These are phyloP conservation scores for Calonectria hawksworthii DNA, from an alignment of 2,329 filamentous ascomycete genomes.

Conservation along the genomic window DNA sequence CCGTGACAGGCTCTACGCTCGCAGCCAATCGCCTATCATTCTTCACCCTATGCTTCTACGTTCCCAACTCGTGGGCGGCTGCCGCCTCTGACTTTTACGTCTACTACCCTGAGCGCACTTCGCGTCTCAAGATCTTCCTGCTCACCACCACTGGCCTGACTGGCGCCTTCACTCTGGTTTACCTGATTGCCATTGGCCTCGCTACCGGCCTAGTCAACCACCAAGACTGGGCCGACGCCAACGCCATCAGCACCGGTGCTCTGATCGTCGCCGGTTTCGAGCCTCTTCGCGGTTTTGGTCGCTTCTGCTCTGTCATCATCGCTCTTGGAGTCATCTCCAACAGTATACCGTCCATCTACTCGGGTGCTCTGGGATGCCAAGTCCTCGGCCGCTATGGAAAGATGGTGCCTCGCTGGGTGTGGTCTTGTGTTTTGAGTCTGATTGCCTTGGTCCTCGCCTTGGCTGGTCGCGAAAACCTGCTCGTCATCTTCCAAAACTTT, in stretches of 20 bases:
- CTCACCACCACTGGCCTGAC: slow-evolving; percentile 79
- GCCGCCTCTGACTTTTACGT: slow-evolving; percentile 86
- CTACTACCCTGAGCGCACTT: slow-evolving; percentile 77
- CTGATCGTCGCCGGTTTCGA: slow-evolving; percentile 69
- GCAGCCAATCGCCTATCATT: slow-evolving; percentile 73
- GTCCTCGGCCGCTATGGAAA: slow-evolving; percentile 68
- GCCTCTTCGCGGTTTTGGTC: slow-evolving; percentile 68
- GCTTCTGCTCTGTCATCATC: slow-evolving; percentile 69
- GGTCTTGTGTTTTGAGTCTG: slow-evolving; percentile 66
- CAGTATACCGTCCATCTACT: slow-evolving; percentile 69
- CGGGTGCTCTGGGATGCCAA: slow-evolving; percentile 71
- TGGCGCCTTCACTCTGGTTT: slow-evolving; percentile 72
- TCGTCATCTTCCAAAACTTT: slow-evolving; percentile 67
- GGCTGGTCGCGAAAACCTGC: slow-evolving; percentile 66
- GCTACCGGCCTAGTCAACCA: slow-evolving; percentile 64
- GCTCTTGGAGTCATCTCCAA: slow-evolving; percentile 69
- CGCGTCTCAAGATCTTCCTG: slow-evolving; percentile 74
- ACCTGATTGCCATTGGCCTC: slow-evolving; percentile 72
- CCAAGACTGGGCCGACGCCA: slow-evolving; percentile 64
- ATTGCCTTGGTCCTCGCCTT: slow-evolving; percentile 70
- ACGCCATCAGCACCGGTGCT: slow-evolving; percentile 66
- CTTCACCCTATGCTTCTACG: slow-evolving; percentile 76
- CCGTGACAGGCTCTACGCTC: slow-evolving; percentile 71
- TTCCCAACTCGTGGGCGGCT: slow-evolving; percentile 71
- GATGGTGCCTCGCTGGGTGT: slow-evolving; percentile 66